Conservation (phyloP, 2,329 filamentous ascomycete species). For the Pyricularia grisea region DNA sequence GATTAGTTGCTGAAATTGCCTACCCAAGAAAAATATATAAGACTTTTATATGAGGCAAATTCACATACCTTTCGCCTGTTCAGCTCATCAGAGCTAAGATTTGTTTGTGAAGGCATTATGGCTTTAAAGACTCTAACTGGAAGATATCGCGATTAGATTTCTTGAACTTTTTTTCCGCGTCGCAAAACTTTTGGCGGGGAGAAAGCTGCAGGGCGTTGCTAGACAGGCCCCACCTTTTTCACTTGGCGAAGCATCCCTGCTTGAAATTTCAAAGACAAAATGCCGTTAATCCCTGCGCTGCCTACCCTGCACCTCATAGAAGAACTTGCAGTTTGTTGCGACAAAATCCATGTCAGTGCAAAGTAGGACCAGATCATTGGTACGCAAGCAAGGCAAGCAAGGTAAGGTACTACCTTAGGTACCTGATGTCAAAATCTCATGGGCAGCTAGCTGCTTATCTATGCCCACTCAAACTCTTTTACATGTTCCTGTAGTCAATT, state of each 20-base stretch:
- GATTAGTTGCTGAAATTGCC: background rate
- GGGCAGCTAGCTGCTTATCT: background rate
- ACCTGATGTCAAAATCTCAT: background rate
- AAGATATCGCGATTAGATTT: background rate
- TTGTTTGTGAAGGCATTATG: constrained; percentile 21
- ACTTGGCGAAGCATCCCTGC: background rate
- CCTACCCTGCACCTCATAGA: background rate
- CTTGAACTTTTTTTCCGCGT: constrained; percentile 1
- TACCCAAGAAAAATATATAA: background rate
- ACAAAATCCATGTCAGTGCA: background rate
- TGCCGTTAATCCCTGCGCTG: background rate
- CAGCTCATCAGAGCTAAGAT: constrained; percentile 45
- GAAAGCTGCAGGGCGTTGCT: background rate
- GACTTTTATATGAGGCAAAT: background rate
- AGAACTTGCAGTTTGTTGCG: background rate
- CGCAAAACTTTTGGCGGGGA: constrained; percentile 4
- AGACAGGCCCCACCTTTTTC: background rate
- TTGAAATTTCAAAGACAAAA: background rate
- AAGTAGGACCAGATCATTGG: too few species aligned
- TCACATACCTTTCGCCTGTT: constrained; percentile 49
- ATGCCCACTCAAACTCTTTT: background rate
- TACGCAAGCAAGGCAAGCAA: too few species aligned
- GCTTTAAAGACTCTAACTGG: background rate
- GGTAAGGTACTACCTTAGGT: too few species aligned
- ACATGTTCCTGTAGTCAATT: background rate